Conservation (phyloP, 371 early-diverging fungal genomes). For the Mucor lusitanicus region DNA sequence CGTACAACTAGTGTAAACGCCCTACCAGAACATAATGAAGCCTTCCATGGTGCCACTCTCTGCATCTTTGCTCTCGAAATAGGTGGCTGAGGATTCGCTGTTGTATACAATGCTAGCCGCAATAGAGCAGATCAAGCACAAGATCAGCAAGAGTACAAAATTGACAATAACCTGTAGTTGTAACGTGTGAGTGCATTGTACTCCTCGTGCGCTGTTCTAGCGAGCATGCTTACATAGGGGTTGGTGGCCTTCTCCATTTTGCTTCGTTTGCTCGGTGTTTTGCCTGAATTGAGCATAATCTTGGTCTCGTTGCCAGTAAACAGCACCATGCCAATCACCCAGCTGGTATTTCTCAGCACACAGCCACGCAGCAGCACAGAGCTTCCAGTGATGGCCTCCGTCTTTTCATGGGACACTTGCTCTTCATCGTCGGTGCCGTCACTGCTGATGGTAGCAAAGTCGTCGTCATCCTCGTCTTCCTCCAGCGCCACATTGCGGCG, state of each 20-base stretch:
- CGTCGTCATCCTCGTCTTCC: conserved; percentile 19
- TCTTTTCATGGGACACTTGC: conserved; percentile 49
- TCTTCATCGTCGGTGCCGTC: conserved; percentile 9
- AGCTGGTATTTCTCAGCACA: conserved; percentile 90
- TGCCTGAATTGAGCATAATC: conserved; percentile 87
- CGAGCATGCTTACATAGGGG: conserved; percentile 66
- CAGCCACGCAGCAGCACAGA: conserved; percentile 91
- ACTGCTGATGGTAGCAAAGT: background rate
- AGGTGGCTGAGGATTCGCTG: conserved; percentile 27
- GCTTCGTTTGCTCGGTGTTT: conserved; percentile 93
- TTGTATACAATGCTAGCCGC: conserved; percentile 56
- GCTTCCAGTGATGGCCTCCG: conserved; percentile 79
- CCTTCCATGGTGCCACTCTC: conserved; percentile 51
- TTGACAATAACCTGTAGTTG: conserved; percentile 47
- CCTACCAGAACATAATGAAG: conserved; percentile 56
- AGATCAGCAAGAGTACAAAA: conserved; percentile 44
- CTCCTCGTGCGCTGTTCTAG: too few relatives aligned
- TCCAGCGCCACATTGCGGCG: background rate
- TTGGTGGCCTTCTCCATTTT: conserved; percentile 95
- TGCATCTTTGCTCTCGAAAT: conserved; percentile 42
- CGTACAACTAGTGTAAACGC: too few relatives aligned
- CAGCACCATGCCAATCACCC: conserved; percentile 81
- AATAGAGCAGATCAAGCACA: conserved; percentile 72
- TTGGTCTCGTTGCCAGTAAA: conserved; percentile 93
- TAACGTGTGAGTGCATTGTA: background rate